Evolutionary conservation across 2,329 filamentous ascomycete genomes (phyloP).

Genomic region (Fusarium sarcochroum): DNA sequence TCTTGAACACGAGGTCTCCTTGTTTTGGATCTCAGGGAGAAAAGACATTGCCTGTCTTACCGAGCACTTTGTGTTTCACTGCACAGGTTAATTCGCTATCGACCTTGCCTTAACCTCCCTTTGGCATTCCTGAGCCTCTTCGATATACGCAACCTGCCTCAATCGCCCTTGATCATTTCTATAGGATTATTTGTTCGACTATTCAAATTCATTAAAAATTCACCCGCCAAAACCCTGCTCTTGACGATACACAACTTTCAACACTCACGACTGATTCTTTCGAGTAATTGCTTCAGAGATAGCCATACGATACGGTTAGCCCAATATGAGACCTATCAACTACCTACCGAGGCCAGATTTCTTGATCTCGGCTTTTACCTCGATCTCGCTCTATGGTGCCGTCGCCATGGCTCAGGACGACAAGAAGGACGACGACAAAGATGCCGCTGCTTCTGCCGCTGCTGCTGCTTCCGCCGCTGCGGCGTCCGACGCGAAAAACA

Average conservation of each 20-base stretch:
- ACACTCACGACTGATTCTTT: constrained; percentile 9
- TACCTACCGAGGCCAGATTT: constrained; percentile 46
- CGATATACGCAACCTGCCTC: constrained; percentile 22
- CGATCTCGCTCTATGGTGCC: constrained; percentile 50
- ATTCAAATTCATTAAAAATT: not conserved
- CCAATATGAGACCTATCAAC: constrained; percentile 49
- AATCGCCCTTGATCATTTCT: constrained; percentile 15
- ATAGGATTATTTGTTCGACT: not conserved
- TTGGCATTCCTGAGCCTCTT: constrained; percentile 34
- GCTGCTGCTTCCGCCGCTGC: constrained; percentile 26
- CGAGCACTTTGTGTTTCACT: constrained; percentile 18
- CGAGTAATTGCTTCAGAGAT: constrained; percentile 13
- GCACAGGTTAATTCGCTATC: constrained; percentile 9
- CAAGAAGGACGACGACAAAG: constrained; percentile 38
- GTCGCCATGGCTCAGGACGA: constrained; percentile 53
- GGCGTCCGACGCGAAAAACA: constrained; percentile 38
- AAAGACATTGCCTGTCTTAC: constrained; percentile 18
- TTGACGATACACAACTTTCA: constrained; percentile 3
- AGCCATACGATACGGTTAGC: constrained; percentile 8
- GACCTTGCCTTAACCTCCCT: constrained; percentile 19
- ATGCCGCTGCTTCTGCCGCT: constrained; percentile 36
- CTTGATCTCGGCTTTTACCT: constrained; percentile 48
- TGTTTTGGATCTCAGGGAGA: constrained; percentile 1
- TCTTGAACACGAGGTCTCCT: constrained; percentile 1
- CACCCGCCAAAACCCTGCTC: not conserved